Conservation (phyloP, 352 stramenopile species). For the Peronospora farinosa region DNA sequence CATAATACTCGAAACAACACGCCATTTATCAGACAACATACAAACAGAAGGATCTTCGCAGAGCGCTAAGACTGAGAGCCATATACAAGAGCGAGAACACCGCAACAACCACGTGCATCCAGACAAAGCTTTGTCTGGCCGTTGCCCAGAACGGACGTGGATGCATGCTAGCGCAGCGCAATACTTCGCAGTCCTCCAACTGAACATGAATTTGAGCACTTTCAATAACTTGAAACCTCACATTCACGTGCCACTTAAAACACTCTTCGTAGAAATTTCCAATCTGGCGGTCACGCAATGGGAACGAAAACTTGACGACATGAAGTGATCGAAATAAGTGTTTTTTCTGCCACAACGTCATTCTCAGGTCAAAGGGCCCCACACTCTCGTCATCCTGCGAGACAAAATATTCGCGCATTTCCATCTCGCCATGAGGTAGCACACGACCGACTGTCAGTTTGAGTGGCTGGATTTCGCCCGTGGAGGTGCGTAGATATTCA, state of each 20-base stretch:
- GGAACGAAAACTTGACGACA: slow-evolving; percentile 43
- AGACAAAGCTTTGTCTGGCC: slow-evolving; percentile 61
- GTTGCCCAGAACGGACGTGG: slow-evolving; percentile 44
- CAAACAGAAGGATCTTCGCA: slow-evolving; percentile 49
- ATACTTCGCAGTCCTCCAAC: slow-evolving; percentile 58
- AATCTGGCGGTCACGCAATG: slow-evolving; percentile 63
- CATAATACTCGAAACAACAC: not conserved
- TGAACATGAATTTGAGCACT: slow-evolving; percentile 41
- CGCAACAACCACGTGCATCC: slow-evolving; percentile 62
- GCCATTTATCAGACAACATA: slow-evolving; percentile 16
- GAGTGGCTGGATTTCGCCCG: slow-evolving; percentile 32
- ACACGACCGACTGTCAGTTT: slow-evolving; percentile 33
- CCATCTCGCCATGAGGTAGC: slow-evolving; percentile 27
- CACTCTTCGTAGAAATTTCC: slow-evolving; percentile 77
- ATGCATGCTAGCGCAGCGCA: slow-evolving; percentile 34
- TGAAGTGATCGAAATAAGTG: slow-evolving; percentile 48
- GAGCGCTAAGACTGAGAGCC: slow-evolving; percentile 46
- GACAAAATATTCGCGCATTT: slow-evolving; percentile 44
- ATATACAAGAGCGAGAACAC: slow-evolving; percentile 53
- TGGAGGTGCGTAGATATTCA: slow-evolving; percentile 41
- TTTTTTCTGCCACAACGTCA: slow-evolving; percentile 32
- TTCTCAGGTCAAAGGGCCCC: slow-evolving; percentile 52
- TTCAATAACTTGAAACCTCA: slow-evolving; percentile 45
- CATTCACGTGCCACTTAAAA: slow-evolving; percentile 73
- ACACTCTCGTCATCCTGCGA: slow-evolving; percentile 26